Base-by-base conservation (phyloP, 257 asterid genomes). In the Nicotiana paniculata region DNA sequence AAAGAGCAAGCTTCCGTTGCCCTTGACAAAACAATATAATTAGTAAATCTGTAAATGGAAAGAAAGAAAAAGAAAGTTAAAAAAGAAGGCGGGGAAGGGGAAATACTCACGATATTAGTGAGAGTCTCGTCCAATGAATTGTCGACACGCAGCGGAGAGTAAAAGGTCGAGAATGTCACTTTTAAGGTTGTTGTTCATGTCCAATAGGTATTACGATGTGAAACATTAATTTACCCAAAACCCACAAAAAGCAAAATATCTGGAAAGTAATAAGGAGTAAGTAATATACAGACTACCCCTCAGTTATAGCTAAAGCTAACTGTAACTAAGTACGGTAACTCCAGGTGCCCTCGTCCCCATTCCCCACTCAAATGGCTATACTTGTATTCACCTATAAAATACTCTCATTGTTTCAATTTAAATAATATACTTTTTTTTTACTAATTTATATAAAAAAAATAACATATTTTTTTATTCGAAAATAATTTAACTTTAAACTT, bases 221-320 rank as follows among this genome's bases (percentile, higher is more conserved):
- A 83, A 59, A 77, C 84, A 69, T 81, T 81, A 81, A 69, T 67
- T 62, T 69, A 81, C 84, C 82, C 59, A 61, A 78, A 58, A 58
- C 67, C 8, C 39, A 33, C 37, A 61, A 28, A 61, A 75, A 51
- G 46, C 16, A 6, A 48, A 51, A 12, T 74, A 74, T 26, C 79
- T 24, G 46, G 11, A 51, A 74, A 72, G 59, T 70, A 43, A 7
- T 58, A 54, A 21, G 24, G 24, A 21, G 24, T 21, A 21, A 15
- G 65, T 59, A 61, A 7, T n/a, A 63, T 63, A 26, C 69, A 26
- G 39, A 30, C 69, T 26, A 26, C 69, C 69, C n/a, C 35, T 53
- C 18, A 53, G 58, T 12, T 62, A 18, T 58, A 58, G 8, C 64
- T 18, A 58, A 58, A 58, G 8, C 64, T 18, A 58, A 58, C 64